Conservation (phyloP, 139 green algal genomes). For the Tetradesmus obliquus region DNA sequence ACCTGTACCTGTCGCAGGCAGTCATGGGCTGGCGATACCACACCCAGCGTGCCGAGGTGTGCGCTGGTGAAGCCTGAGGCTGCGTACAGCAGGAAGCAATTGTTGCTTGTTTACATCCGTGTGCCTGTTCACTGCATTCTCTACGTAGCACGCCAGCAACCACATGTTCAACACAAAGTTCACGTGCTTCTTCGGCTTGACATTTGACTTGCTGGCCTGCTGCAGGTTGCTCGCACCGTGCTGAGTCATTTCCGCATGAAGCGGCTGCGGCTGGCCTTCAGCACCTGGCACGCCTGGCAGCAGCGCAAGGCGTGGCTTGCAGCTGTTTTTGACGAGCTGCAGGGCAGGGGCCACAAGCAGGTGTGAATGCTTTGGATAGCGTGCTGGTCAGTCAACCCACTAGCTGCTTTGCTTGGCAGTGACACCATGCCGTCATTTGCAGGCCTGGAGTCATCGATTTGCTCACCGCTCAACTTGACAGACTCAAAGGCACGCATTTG, state of each 20-base stretch:
- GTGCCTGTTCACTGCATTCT: background rate
- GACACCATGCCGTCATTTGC: no score
- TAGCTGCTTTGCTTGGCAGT: background rate
- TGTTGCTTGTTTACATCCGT: background rate
- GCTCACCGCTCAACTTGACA: no score
- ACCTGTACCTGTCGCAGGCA: background rate
- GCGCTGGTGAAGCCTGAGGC: background rate
- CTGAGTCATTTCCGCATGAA: conserved; percentile 11
- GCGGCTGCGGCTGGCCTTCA: background rate
- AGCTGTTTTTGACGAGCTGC: conserved; percentile 1
- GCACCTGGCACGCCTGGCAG: conserved; percentile 16
- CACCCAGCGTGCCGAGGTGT: conserved; percentile 2
- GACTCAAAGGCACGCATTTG: no score
- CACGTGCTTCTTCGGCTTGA: no score
- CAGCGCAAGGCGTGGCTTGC: conserved; percentile 8
- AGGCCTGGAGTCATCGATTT: no score
- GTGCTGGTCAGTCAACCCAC: background rate
- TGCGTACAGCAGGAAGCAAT: background rate
- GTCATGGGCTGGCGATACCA: conserved; percentile 5
- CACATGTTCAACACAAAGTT: no score
- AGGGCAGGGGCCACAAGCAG: background rate
- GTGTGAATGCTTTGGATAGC: background rate
- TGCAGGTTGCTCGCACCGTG: conserved; percentile 26
- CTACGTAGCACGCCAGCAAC: background rate
- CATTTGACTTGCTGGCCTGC: background rate